Evolutionary conservation across 352 stramenopile species (phyloP).

Genomic region (Thraustotheca clavata): DNA sequence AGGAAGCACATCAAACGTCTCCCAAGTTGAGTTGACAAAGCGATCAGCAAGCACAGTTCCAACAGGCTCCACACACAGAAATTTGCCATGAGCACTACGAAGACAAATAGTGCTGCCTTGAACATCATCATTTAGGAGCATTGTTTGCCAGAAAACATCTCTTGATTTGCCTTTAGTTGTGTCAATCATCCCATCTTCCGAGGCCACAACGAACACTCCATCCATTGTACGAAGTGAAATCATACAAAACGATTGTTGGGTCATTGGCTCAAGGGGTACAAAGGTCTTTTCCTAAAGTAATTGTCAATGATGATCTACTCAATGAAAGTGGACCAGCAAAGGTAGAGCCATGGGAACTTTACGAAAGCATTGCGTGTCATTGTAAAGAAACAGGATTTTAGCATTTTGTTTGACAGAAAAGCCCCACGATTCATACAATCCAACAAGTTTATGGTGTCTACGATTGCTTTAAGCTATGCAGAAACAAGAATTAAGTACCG

Average conservation of each 20-base stretch:
- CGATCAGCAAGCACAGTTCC: slow-evolving; percentile 63
- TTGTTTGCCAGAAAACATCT: slow-evolving; percentile 53
- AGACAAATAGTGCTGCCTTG: slow-evolving; percentile 37
- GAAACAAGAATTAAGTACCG: slow-evolving; percentile 21
- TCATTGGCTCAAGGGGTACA: slow-evolving; percentile 36
- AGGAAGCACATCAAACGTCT: slow-evolving; percentile 78
- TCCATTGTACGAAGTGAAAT: slow-evolving; percentile 51
- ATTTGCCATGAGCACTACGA: slow-evolving; percentile 71
- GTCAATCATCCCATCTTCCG: slow-evolving; percentile 51
- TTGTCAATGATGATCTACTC: neutral
- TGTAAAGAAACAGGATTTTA: slow-evolving; percentile 76
- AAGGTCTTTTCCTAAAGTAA: slow-evolving; percentile 23
- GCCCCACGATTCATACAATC: slow-evolving; percentile 61
- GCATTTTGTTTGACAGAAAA: slow-evolving; percentile 44
- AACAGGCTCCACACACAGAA: slow-evolving; percentile 71
- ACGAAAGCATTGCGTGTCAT: slow-evolving; percentile 72
- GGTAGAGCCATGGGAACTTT: slow-evolving; percentile 71
- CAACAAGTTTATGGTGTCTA: slow-evolving; percentile 49
- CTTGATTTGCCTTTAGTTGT: slow-evolving; percentile 30
- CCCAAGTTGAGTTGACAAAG: slow-evolving; percentile 71
- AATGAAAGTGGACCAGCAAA: slow-evolving; percentile 25
- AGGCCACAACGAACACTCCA: slow-evolving; percentile 57
- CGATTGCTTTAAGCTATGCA: neutral
- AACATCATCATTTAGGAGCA: slow-evolving; percentile 30
- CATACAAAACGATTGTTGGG: slow-evolving; percentile 68